Evolutionary conservation across 169 alveolate genomes (phyloP), one percentile per base, ranked within the genome.

Genomic region (Plasmodium adleri): DNA sequence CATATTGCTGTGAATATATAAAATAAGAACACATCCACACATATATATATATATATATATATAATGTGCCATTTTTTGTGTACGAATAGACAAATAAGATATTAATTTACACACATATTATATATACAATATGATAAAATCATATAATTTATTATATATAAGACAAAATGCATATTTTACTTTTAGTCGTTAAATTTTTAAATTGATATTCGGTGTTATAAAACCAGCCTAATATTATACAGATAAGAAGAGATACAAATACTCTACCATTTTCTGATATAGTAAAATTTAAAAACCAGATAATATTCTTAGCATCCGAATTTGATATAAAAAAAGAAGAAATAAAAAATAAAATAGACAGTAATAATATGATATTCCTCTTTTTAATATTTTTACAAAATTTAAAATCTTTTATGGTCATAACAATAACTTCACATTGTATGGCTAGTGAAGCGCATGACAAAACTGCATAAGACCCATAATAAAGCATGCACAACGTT

Each of bases 221-320:
- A 1, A 78, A 52, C 89, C 89, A 78, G 8, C 92, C 92, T 17
- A 72, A 28, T 28, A 68, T 71, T 20, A 73, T 32, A 7, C 88
- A 85, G 0, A 73, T 70, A 20, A 62, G 56, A 32, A 93, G 88
- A 13, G 93, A 92, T 56, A 91, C 93, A 73, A 92, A 89, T 15
- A 90, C 90, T 4, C 96, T 52, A 2, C 95, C 96, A 47, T 92
- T 73, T 62, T 93, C 96, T n/a, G 95, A 94, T 32, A 93, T 88
- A 2, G 96, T 94, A 10, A 92, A 88, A 28, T 92, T 93, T 12
- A 93, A 56, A 64, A 93, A 93, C 96, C 96, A 93, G 15, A 93
- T 91, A 50, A 93, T 74, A 43, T 74, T 56, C 87, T 92, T 93
- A 12, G 94, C 85, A 39, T 58, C 58, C 22, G 83, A 64, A 17